These are phyloP conservation scores for Solanum piurae DNA, from an alignment of 257 asterid species.

Conservation along the genomic window DNA sequence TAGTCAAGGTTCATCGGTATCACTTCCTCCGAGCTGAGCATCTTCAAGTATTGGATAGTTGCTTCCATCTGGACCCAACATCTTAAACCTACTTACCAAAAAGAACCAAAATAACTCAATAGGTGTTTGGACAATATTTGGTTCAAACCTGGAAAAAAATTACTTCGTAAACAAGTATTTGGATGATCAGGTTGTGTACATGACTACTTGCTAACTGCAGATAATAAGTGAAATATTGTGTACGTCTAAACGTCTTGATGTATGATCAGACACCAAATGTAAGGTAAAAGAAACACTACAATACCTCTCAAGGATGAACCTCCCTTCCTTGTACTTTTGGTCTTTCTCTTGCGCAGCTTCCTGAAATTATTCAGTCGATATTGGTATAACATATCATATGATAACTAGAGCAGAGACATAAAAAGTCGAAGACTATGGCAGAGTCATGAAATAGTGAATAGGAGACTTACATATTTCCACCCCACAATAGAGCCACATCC, in stretches of 20 bases:
- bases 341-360: conserved; percentile 45
- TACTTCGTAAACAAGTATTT: not conserved
- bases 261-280: not conserved
- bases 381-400: not conserved
- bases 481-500: conserved; percentile 83
- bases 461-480: conserved; percentile 72
- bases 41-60: conserved; percentile 31
- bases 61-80: conserved; percentile 76
- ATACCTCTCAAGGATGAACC: conserved; percentile 75
- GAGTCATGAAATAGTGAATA: not conserved
- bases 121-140: not conserved
- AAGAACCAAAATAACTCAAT: not conserved
- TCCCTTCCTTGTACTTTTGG: conserved; percentile 80
- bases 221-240: not conserved
- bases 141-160: not conserved
- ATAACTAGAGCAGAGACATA: not conserved
- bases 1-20: conserved; percentile 36
- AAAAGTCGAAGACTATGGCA: not conserved
- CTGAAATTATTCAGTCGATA: conserved; percentile 15
- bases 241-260: not conserved
- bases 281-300: not conserved
- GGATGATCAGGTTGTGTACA: not conserved
- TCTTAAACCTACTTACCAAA: conserved; percentile 35
- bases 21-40: conserved; percentile 37
- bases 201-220: not conserved